Conservation (phyloP, 2,329 filamentous ascomycete genomes). For the Boeremia lycopersici region DNA sequence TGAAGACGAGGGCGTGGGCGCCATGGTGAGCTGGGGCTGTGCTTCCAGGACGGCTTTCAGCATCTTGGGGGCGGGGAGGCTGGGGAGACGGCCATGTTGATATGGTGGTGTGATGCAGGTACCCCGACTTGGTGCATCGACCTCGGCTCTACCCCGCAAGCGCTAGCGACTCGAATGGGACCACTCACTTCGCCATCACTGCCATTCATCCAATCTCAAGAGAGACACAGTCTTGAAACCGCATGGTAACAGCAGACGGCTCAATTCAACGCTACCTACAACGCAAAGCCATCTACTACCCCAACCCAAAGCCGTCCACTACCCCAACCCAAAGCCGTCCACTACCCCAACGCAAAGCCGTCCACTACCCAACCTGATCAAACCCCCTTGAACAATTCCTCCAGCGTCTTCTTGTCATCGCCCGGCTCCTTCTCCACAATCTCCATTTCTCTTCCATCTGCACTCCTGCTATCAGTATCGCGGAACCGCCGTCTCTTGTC, state of each 20-base stretch:
- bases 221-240: too few relatives aligned
- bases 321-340: too few relatives aligned
- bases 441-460: not conserved
- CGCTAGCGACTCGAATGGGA: not conserved
- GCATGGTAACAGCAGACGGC: too few relatives aligned
- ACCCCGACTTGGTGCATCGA: not conserved
- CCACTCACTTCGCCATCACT: too few relatives aligned
- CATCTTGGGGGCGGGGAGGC: not conserved
- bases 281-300: too few relatives aligned
- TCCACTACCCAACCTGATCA: not conserved
- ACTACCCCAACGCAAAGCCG: too few relatives aligned
- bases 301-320: too few relatives aligned
- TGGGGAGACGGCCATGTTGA: not conserved
- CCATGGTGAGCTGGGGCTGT: conserved; percentile 26
- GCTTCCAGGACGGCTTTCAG: conserved; percentile 9
- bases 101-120: conserved; percentile 5
- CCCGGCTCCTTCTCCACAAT: not conserved
- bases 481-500: not conserved
- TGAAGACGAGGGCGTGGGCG: conserved; percentile 29
- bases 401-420: not conserved
- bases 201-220: too few relatives aligned
- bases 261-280: too few relatives aligned
- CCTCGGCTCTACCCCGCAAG: conserved; percentile 12
- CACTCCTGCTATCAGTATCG: not conserved
- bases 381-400: not conserved